Evolutionary conservation across 768 basidiomycete genomes (phyloP).

Genomic region (Grammothele lineata): DNA sequence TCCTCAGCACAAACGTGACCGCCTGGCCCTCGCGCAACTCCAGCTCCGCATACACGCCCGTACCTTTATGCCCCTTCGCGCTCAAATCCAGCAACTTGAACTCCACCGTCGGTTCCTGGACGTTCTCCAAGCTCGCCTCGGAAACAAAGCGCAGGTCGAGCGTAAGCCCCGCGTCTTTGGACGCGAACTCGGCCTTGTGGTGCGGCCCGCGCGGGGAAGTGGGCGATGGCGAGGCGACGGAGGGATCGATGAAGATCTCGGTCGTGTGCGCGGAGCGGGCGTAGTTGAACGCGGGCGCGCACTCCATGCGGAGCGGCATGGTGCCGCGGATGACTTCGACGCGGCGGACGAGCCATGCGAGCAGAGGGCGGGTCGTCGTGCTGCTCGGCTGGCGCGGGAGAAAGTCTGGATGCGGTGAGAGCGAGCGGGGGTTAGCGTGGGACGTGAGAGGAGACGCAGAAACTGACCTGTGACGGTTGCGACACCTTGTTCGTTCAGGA

Average conservation of each 20-base stretch:
- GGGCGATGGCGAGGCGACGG: slow-evolving; percentile 25
- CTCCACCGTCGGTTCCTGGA: slow-evolving; percentile 46
- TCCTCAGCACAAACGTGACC: slow-evolving; percentile 84
- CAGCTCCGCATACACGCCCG: slow-evolving; percentile 54
- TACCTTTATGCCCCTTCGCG: slow-evolving; percentile 72
- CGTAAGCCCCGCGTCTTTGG: slow-evolving; percentile 37
- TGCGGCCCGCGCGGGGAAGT: slow-evolving; percentile 30
- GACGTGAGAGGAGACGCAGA: too few relatives aligned
- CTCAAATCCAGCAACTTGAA: slow-evolving; percentile 62
- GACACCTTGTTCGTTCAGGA: slow-evolving; percentile 85
- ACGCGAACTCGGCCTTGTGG: slow-evolving; percentile 61
- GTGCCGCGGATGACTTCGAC: slow-evolving; percentile 86
- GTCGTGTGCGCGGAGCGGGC: slow-evolving; percentile 74
- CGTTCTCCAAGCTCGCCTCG: slow-evolving; percentile 51
- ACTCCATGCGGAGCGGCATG: slow-evolving; percentile 79
- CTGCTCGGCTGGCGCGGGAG: slow-evolving; percentile 59
- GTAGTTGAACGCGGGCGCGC: slow-evolving; percentile 96
- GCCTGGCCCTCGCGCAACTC: slow-evolving; percentile 78
- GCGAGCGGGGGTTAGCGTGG: neutral
- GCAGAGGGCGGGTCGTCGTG: slow-evolving; percentile 51
- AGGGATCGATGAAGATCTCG: slow-evolving; percentile 45
- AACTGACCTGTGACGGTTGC: slow-evolving; percentile 74
- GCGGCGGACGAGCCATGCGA: slow-evolving; percentile 82
- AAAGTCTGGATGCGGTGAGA: slow-evolving; percentile 49
- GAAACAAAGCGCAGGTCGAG: slow-evolving; percentile 78